Percentiles rank a stretch among this genome's conserved stretches.
These are phyloP conservation scores for Bipolaris sorokiniana DNA, from an alignment of 2,329 filamentous ascomycete species.

Conservation along the genomic window DNA sequence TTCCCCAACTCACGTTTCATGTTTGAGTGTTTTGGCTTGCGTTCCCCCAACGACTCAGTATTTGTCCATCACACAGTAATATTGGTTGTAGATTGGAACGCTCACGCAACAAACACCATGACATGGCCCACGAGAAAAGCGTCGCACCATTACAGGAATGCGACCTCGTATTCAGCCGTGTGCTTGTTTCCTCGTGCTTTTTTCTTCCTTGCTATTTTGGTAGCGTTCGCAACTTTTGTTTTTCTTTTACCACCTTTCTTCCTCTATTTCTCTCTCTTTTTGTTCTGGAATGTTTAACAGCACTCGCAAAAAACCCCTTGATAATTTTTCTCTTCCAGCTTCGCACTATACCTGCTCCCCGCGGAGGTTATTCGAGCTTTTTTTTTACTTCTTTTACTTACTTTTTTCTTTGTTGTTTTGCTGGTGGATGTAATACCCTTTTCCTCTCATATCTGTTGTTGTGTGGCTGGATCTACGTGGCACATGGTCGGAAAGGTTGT, in stretches of 20 bases:
- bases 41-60: slow-evolving; percentile 39
- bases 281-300: slow-evolving; percentile 4
- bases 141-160: slow-evolving; percentile 26
- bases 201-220: slow-evolving; percentile 8
- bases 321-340: slow-evolving; percentile 1
- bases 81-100: slow-evolving; percentile 48
- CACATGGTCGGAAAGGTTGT: slow-evolving; percentile 9
- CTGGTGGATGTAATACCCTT: slow-evolving; percentile 39
- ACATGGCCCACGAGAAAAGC: slow-evolving; percentile 28
- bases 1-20: slow-evolving; percentile 30
- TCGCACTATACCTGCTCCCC: slow-evolving; percentile 39
- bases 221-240: slow-evolving; percentile 4
- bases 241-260: not conserved
- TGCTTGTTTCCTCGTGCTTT: slow-evolving; percentile 11
- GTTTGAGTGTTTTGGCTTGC: slow-evolving; percentile 35
- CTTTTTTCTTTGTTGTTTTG: slow-evolving; percentile 2
- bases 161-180: slow-evolving; percentile 21
- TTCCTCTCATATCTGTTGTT: slow-evolving; percentile 9
- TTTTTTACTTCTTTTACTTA: slow-evolving; percentile 15
- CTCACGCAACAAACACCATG: slow-evolving; percentile 46
- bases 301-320: not conserved
- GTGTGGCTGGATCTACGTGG: slow-evolving; percentile 18
- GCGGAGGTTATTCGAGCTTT: slow-evolving; percentile 28
- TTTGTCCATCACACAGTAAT: slow-evolving; percentile 36
- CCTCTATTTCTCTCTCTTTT: not conserved